Evolutionary conservation across 441 rosid genomes (phyloP).

Genomic region (Jatropha multifida): DNA sequence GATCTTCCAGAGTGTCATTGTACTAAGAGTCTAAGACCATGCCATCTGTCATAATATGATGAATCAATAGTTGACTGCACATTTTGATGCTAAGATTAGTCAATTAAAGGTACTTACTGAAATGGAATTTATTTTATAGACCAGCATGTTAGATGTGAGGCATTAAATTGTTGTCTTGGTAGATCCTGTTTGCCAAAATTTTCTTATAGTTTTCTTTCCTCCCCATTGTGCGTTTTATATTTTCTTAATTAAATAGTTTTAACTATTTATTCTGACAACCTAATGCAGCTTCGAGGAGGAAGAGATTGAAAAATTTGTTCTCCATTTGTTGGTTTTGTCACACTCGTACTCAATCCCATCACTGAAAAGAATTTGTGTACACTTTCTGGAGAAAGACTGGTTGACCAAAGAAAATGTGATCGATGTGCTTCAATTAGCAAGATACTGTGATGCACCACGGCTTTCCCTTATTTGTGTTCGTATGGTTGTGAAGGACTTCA

Average conservation of each 20-base stretch:
- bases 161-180: not conserved
- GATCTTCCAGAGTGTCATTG: not conserved
- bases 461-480: constrained; percentile 58
- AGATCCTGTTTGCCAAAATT: not conserved
- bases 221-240: not conserved
- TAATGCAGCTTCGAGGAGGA: constrained; percentile 73
- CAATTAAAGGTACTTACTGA: not conserved
- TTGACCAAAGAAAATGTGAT: constrained; percentile 69
- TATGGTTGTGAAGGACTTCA: constrained; percentile 67
- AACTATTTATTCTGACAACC: constrained; percentile 7
- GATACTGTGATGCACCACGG: constrained; percentile 62
- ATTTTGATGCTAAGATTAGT: not conserved
- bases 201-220: not conserved
- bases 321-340: constrained; percentile 73
- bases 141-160: not conserved
- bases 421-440: constrained; percentile 80
- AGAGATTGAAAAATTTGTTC: constrained; percentile 60
- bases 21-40: too few relatives aligned
- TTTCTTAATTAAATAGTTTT: constrained; percentile 1
- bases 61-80: not conserved
- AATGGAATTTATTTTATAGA: not conserved
- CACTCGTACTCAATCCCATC: constrained; percentile 68
- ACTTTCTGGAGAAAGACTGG: constrained; percentile 55
- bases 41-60: not conserved
- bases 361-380: constrained; percentile 59